Evolutionary conservation across 306 rosid species (phyloP).

Genomic region (Echinosophora koreensis): DNA sequence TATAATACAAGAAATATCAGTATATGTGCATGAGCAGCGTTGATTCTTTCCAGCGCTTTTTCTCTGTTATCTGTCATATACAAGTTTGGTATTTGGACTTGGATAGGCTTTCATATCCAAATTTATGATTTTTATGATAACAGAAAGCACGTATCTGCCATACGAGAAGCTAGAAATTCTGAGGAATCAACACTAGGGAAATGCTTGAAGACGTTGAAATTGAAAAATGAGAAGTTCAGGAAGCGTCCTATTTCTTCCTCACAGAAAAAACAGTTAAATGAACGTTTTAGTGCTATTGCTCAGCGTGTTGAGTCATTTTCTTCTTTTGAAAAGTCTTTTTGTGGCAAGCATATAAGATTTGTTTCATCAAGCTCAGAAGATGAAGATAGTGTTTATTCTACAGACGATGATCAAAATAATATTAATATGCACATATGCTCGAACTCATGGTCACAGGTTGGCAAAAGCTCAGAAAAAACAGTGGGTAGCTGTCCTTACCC

Average conservation of each 20-base stretch:
- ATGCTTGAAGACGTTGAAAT: constrained; percentile 39
- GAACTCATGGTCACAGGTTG: constrained; percentile 53
- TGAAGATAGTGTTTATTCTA: constrained; percentile 58
- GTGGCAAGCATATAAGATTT: constrained; percentile 81
- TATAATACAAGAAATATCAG: constrained; percentile 17
- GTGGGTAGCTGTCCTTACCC: constrained; percentile 89
- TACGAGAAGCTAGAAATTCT: constrained; percentile 60
- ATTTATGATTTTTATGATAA: constrained; percentile 23
- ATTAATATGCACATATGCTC: constrained; percentile 38
- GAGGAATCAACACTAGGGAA: constrained; percentile 53
- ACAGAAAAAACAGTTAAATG: constrained; percentile 63
- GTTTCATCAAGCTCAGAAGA: constrained; percentile 73
- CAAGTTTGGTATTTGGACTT: constrained; percentile 18
- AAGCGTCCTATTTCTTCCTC: constrained; percentile 55
- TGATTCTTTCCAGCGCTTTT: background rate
- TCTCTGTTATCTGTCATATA: constrained; percentile 20
- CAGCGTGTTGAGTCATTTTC: constrained; percentile 84
- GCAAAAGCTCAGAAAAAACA: constrained; percentile 65
- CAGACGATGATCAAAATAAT: constrained; percentile 49
- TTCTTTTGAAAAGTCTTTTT: constrained; percentile 54
- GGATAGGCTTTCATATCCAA: constrained; percentile 26
- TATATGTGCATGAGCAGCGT: constrained; percentile 5
- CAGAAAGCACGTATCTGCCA: constrained; percentile 67
- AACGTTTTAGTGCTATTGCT: constrained; percentile 74
- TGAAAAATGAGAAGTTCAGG: constrained; percentile 38